Evolutionary conservation across 768 basidiomycete genomes (phyloP).

Genomic region (Amanita phalloides): DNA sequence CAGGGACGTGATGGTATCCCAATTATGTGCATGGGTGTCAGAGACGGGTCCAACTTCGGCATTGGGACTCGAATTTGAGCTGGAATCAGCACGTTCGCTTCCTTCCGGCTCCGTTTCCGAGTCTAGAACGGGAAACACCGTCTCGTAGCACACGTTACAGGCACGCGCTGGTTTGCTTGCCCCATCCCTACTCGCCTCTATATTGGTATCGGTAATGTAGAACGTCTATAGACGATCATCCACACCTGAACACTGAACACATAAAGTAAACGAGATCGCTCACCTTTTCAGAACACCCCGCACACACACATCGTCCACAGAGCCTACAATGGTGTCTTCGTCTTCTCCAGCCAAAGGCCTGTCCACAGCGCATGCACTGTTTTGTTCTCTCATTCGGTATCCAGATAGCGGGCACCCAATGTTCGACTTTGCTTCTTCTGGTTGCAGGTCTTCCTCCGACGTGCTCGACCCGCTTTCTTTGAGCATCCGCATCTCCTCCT

Average conservation of each 20-base stretch:
- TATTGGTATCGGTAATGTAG: slow-evolving; percentile 49
- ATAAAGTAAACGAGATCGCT: slow-evolving; percentile 10
- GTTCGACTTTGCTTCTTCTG: slow-evolving; percentile 49
- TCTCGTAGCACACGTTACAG: slow-evolving; percentile 80
- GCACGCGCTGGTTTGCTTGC: slow-evolving; percentile 57
- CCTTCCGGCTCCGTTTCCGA: slow-evolving; percentile 9
- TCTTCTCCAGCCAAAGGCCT: slow-evolving; percentile 67
- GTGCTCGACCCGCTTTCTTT: neutral
- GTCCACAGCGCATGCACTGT: slow-evolving; percentile 77
- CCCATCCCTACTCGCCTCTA: slow-evolving; percentile 27
- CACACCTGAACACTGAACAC: neutral
- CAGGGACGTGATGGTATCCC: slow-evolving; percentile 37
- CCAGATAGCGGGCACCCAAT: slow-evolving; percentile 90
- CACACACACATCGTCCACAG: slow-evolving; percentile 81
- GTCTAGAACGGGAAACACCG: slow-evolving; percentile 65
- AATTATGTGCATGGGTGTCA: slow-evolving; percentile 3
- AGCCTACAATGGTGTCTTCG: slow-evolving; percentile 81
- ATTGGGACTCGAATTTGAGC: neutral
- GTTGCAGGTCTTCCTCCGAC: slow-evolving; percentile 7
- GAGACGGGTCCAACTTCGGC: neutral
- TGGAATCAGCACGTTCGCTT: neutral
- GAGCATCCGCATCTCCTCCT: slow-evolving; percentile 9
- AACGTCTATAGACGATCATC: slow-evolving; percentile 53
- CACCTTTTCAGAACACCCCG: slow-evolving; percentile 73
- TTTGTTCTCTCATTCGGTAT: slow-evolving; percentile 80